Evolutionary conservation across 179 eudicot genomes (phyloP), one percentile per base, ranked within the genome.

Genomic region (Heliamphora pulchella): DNA sequence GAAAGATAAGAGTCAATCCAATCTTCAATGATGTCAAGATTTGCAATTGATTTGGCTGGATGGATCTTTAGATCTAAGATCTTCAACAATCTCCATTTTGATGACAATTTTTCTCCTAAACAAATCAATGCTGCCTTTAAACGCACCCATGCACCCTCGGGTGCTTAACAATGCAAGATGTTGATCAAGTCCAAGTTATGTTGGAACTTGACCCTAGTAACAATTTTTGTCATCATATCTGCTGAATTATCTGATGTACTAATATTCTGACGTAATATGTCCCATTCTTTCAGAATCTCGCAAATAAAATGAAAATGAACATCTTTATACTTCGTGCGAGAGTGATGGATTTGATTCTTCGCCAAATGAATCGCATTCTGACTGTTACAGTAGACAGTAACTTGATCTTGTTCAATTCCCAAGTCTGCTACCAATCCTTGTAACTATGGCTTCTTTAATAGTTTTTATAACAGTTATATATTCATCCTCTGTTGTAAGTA

Each of bases 161-260:
- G 61, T 57, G 61, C 61, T 9, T 17, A 31, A 31, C 31, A 31
- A 31, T 31, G 31, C 31, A 31, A 31, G 31, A 31, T 31, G 31
- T 31, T 31, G 61, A 11, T 57, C 20, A 15, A 59, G 63, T 11
- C 11, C 20, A 59, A 8, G 5, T 5, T 22, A 43, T 41, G 75
- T 48, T 71, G 39, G 4, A 71, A 78, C 59, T 78, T 78, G 50
- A 39, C 10, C 8, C 5, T 3, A 2, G 47, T 18, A 0, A 77
- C 80, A 13, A 78, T 50, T 8, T 78, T 78, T 1, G 80, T 65
- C 62, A 78, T 8, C 73, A 65, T 65, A 65, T 65, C 47, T 4
- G 73, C 50, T 1, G 46, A 10, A 78, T 78, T 78, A 10, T 78
- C 48, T 15, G 10, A 5, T 5, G 71, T 78, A 4, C 5, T 5